These are phyloP conservation scores for Lithospermum erythrorhizon DNA, from an alignment of 257 asterid genomes.

Conservation along the genomic window DNA sequence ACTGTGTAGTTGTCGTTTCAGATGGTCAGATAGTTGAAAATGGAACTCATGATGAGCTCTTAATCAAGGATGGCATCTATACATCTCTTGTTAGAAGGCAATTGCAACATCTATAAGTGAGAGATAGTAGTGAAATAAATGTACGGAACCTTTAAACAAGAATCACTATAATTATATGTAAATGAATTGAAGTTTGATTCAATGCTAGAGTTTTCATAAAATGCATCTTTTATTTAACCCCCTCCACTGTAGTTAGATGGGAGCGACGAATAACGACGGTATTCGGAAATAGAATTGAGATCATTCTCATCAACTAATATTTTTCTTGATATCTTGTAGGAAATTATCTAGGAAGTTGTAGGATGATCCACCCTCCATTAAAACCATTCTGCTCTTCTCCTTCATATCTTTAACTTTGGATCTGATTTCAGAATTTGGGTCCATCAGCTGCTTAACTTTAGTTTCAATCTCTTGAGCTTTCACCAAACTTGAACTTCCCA, in stretches of 20 bases:
- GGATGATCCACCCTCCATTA: not conserved
- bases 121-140: not conserved
- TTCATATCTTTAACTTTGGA: not conserved
- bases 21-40: conserved; percentile 79
- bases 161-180: too few relatives aligned
- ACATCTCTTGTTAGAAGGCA: conserved; percentile 72
- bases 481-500: not conserved
- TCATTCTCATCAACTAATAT: too few relatives aligned
- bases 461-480: not conserved
- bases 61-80: conserved; percentile 47
- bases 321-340: not conserved
- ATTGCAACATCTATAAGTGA: conserved; percentile 50
- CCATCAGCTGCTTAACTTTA: not conserved
- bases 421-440: not conserved
- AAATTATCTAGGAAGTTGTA: not conserved
- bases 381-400: not conserved
- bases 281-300: too few relatives aligned
- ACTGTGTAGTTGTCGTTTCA: conserved; percentile 68
- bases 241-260: too few relatives aligned
- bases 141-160: too few relatives aligned
- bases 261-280: too few relatives aligned
- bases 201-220: too few relatives aligned
- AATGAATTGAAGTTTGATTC: too few relatives aligned
- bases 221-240: too few relatives aligned
- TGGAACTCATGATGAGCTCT: conserved; percentile 65